These are phyloP conservation scores for Cardiospermum halicacabum DNA, from an alignment of 345 rosid species.

Conservation along the genomic window DNA sequence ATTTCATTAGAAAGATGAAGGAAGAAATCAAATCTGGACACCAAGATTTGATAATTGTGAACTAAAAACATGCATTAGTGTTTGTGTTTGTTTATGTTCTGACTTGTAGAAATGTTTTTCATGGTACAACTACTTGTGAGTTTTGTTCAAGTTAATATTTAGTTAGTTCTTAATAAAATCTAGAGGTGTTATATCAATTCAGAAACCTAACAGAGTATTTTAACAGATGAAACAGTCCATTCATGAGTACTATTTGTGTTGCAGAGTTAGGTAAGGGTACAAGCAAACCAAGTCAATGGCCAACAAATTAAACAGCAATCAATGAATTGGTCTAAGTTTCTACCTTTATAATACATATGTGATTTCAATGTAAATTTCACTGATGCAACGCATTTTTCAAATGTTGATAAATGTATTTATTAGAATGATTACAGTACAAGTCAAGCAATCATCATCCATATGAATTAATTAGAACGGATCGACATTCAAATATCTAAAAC, in stretches of 20 bases:
- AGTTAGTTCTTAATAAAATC: too few species aligned
- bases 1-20: slow-evolving; percentile 61
- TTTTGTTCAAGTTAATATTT: neutral
- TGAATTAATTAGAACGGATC: too few species aligned
- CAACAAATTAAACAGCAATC: neutral
- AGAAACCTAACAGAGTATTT: neutral
- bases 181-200: neutral
- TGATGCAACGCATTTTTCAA: too few species aligned
- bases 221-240: neutral
- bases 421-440: too few species aligned
- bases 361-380: too few species aligned
- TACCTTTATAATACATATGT: neutral
- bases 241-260: neutral
- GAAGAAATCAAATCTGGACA: slow-evolving; percentile 26
- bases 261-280: slow-evolving; percentile 5
- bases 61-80: neutral
- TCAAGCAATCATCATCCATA: too few species aligned
- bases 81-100: neutral
- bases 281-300: slow-evolving; percentile 2
- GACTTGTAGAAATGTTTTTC: neutral
- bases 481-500: too few species aligned
- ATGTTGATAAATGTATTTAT: too few species aligned
- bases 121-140: neutral
- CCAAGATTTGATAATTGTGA: slow-evolving; percentile 9
- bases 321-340: neutral